Evolutionary conservation across 2,329 filamentous ascomycete species (phyloP).

Genomic region (Fusarium algeriense): DNA sequence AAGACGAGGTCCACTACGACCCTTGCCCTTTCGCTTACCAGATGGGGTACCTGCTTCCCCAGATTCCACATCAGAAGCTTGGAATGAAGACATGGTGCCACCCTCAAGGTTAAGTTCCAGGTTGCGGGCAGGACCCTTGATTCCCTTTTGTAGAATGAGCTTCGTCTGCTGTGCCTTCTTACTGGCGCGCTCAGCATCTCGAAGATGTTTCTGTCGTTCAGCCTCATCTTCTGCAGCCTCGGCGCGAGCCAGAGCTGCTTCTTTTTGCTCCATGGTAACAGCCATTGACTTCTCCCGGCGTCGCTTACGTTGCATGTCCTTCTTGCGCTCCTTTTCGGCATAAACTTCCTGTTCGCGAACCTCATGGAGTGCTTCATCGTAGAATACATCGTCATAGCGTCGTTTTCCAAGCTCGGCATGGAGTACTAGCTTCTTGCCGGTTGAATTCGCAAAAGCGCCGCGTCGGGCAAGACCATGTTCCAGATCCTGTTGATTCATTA

Average conservation of each 20-base stretch:
- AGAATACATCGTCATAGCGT: constrained; percentile 81
- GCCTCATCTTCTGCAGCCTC: constrained; percentile 83
- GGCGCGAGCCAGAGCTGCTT: constrained; percentile 82
- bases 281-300: constrained; percentile 96
- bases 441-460: constrained; percentile 69
- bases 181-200: constrained; percentile 88
- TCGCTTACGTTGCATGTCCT: constrained; percentile 98
- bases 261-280: constrained; percentile 90
- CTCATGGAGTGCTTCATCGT: constrained; percentile 83
- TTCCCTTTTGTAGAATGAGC: constrained; percentile 86
- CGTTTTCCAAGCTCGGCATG: constrained; percentile 80
- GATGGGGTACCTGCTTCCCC: constrained; percentile 55
- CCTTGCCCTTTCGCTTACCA: constrained; percentile 58
- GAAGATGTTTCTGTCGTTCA: constrained; percentile 82
- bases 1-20: constrained; percentile 73
- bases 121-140: constrained; percentile 78
- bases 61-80: constrained; percentile 70
- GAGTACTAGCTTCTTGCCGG: constrained; percentile 71
- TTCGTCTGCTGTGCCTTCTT: constrained; percentile 95
- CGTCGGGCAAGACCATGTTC: constrained; percentile 73
- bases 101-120: constrained; percentile 86
- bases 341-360: constrained; percentile 91
- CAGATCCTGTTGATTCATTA: constrained; percentile 73
- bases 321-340: constrained; percentile 98
- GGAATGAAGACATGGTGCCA: constrained; percentile 87